Evolutionary conservation across 257 asterid genomes (phyloP), one percentile per base, ranked within the genome.

Genomic region (Lycium ferocissimum): DNA sequence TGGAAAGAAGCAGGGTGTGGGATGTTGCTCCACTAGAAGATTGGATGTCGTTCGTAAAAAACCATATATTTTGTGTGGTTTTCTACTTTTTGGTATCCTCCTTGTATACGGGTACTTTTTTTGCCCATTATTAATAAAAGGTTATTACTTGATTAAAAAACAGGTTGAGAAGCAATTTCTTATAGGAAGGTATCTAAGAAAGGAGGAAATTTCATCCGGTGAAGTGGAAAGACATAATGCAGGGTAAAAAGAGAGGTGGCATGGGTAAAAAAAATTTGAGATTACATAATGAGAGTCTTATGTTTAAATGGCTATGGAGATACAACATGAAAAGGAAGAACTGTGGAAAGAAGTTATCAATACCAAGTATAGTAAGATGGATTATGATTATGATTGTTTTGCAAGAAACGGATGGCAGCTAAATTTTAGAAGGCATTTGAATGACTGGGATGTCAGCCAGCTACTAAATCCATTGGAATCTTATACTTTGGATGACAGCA

Each of bases 361-460:
- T 37, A 35, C 9, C 20, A 37, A 67, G 37, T 67, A 37, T 35
- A 14, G n/a, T 35, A 66, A 33, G 71, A 66, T 67, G 76, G 76
- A 67, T 8, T 37, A n/a, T 11, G 12, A 15, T 20, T n/a, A 73
- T 73, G 59, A 73, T 73, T 73, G n/a, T 12, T 73, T 73, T 73
- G 59, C 80, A 73, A 51, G 59, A 47, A 72, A 73, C 2, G 9
- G 80, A 73, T 73, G 80, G 80, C 37, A 47, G 38, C 6, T 72
- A 37, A 72, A 10, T 73, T 20, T 47, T 73, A 43, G 62, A 47
- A 18, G 59, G 11, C 80, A 73, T 47, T 20, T 47, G 11, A 20
- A 47, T n/a, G 53, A 72, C 59, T n/a, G 38, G 80, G 80, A 45
- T 45, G 80, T 47, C 59, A 5, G 59, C 58, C 59, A 47, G 58